Conservation (phyloP, 441 rosid species). For the Croton laevigatus region DNA sequence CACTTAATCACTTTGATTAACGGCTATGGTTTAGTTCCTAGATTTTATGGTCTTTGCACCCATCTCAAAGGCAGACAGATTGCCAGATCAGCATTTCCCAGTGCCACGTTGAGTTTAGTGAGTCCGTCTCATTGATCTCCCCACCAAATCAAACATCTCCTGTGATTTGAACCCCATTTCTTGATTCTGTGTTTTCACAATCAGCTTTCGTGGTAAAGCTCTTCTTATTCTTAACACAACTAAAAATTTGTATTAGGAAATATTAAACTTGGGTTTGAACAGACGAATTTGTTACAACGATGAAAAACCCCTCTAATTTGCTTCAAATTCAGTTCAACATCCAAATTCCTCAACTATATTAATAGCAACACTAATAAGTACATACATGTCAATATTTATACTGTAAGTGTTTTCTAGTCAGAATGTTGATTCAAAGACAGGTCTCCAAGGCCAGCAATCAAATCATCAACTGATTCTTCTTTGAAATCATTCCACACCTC, state of each 20-base stretch:
- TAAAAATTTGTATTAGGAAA: background rate
- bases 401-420: background rate
- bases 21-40: constrained; percentile 27
- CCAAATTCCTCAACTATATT: background rate
- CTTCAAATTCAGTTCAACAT: background rate
- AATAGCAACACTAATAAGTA: background rate
- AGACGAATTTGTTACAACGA: background rate
- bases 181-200: background rate
- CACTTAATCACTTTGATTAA: constrained; percentile 9
- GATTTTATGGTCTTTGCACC: constrained; percentile 22
- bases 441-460: constrained; percentile 51
- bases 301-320: background rate
- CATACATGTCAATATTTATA: background rate
- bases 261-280: background rate
- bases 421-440: constrained; percentile 39
- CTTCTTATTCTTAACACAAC: background rate
- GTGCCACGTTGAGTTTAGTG: constrained; percentile 7
- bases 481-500: constrained; percentile 27
- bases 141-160: background rate
- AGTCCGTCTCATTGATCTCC: constrained; percentile 7
- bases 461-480: constrained; percentile 39
- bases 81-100: constrained; percentile 24
- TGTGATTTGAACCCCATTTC: background rate
- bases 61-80: constrained; percentile 17
- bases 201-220: background rate